A percentile compares a stretch with the other conserved stretches of the same genome.
Evolutionary conservation across 202 grass and related monocot genomes (phyloP).

Genomic region (Panicum virgatum): DNA sequence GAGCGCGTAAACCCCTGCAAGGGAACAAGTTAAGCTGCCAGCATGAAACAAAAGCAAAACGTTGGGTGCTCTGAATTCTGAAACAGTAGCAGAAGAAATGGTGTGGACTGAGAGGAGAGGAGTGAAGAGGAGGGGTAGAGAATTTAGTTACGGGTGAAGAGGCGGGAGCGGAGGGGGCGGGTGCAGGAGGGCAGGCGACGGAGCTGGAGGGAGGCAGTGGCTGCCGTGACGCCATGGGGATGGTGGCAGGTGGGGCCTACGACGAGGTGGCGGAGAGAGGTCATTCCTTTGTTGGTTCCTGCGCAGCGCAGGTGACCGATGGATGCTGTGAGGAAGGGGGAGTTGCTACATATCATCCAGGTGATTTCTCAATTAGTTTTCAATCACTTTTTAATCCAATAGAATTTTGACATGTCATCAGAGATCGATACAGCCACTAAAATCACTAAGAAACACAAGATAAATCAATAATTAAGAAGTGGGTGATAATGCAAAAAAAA

Average conservation of each 20-base stretch:
- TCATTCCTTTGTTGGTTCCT: constrained; percentile 32
- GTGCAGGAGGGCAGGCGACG: not conserved
- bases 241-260: constrained; percentile 21
- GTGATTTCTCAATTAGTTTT: no score
- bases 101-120: not conserved
- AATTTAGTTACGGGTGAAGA: not conserved
- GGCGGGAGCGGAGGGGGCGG: constrained; percentile 44
- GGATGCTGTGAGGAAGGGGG: not conserved
- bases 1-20: constrained; percentile 70
- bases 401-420: no score
- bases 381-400: no score
- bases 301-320: not conserved
- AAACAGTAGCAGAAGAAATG: not conserved
- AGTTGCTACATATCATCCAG: no score
- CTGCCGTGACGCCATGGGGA: constrained; percentile 12
- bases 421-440: no score
- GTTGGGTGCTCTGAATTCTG: not conserved
- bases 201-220: constrained; percentile 34
- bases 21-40: not conserved
- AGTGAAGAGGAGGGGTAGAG: not conserved
- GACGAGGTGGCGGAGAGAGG: constrained; percentile 55
- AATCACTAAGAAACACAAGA: no score
- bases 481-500: no score
- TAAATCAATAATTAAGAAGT: no score
- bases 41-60: not conserved